phyloP scores from a whole-genome alignment of 1,284 basidiomycete genomes.

The Butyriboletus appendiculatus region DNA sequence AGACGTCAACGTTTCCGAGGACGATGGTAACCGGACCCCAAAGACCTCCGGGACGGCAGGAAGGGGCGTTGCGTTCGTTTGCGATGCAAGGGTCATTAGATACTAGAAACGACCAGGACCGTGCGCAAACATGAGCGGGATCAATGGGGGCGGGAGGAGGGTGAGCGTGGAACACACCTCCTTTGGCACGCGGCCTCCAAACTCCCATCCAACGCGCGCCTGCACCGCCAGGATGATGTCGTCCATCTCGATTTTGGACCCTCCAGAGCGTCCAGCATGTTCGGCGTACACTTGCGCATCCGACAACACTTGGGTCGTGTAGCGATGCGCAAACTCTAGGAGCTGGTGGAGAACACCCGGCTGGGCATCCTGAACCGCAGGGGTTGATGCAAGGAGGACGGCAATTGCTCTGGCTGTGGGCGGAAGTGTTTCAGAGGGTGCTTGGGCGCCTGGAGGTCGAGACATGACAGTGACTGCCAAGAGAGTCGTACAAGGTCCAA shows the following conservation, averaged over 20 bases:
- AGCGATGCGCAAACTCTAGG: conserved; percentile 94
- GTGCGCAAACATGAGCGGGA: not conserved
- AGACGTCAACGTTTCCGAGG: conserved; percentile 82
- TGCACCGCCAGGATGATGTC: conserved; percentile 93
- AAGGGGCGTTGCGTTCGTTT: conserved; percentile 88
- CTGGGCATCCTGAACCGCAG: conserved; percentile 89
- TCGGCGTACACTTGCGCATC: conserved; percentile 94
- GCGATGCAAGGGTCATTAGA: conserved; percentile 84
- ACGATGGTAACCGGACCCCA: conserved; percentile 86
- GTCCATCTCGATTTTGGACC: conserved; percentile 78
- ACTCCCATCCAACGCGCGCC: conserved; percentile 92
- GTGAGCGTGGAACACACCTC: conserved; percentile 74
- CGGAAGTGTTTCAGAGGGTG: conserved; percentile 70
- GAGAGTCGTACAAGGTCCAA: not conserved
- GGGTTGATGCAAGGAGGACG: conserved; percentile 91
- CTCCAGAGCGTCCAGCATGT: conserved; percentile 77
- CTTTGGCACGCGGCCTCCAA: conserved; percentile 91
- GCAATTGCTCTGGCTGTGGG: conserved; percentile 92
- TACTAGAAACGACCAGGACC: conserved; percentile 54
- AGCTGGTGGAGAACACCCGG: conserved; percentile 94
- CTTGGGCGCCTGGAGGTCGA: conserved; percentile 40
- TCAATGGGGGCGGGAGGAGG: not conserved
- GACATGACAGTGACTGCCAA: conserved; percentile 47
- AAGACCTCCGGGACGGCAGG: conserved; percentile 95
- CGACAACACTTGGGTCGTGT: conserved; percentile 89